These are phyloP conservation scores for Pseudocercospora musae DNA, from an alignment of 2,329 filamentous ascomycete genomes.

Conservation along the genomic window DNA sequence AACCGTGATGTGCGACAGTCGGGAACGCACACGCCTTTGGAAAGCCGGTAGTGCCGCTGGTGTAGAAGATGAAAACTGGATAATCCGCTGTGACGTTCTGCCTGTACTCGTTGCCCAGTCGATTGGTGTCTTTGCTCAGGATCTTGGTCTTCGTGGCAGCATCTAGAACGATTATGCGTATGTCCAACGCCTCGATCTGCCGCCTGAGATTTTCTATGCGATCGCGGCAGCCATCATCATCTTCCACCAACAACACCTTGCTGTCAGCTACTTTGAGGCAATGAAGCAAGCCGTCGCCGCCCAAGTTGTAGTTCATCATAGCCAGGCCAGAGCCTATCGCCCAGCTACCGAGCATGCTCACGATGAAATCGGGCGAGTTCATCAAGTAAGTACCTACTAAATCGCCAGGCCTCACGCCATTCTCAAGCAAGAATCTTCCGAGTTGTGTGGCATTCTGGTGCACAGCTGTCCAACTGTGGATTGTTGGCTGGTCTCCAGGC, in stretches of 20 bases:
- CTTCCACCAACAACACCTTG: slow-evolving; percentile 46
- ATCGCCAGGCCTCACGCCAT: slow-evolving; percentile 35
- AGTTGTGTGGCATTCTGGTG: slow-evolving; percentile 59
- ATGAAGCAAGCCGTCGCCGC: slow-evolving; percentile 35
- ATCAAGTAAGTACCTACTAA: slow-evolving; percentile 35
- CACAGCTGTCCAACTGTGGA: slow-evolving; percentile 57
- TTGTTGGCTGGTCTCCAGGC: slow-evolving; percentile 29
- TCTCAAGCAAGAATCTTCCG: slow-evolving; percentile 57
- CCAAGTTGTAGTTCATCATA: slow-evolving; percentile 38
- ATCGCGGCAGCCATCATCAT: slow-evolving; percentile 49
- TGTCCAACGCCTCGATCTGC: slow-evolving; percentile 54
- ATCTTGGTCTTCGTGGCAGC: slow-evolving; percentile 48
- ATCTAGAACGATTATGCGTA: slow-evolving; percentile 56
- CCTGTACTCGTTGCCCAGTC: slow-evolving; percentile 57
- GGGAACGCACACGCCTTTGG: slow-evolving; percentile 68
- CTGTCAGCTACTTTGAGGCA: slow-evolving; percentile 38
- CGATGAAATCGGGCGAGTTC: slow-evolving; percentile 38
- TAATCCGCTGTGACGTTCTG: slow-evolving; percentile 50
- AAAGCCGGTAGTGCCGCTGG: slow-evolving; percentile 71
- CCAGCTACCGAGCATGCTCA: slow-evolving; percentile 32
- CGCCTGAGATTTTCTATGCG: slow-evolving; percentile 54
- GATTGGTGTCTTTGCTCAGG: slow-evolving; percentile 46
- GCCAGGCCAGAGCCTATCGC: slow-evolving; percentile 34
- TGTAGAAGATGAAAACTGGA: slow-evolving; percentile 67
- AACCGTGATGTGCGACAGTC: slow-evolving; percentile 45